Conservation (phyloP, 331 rosid genomes). For the Dryas integrifolia region DNA sequence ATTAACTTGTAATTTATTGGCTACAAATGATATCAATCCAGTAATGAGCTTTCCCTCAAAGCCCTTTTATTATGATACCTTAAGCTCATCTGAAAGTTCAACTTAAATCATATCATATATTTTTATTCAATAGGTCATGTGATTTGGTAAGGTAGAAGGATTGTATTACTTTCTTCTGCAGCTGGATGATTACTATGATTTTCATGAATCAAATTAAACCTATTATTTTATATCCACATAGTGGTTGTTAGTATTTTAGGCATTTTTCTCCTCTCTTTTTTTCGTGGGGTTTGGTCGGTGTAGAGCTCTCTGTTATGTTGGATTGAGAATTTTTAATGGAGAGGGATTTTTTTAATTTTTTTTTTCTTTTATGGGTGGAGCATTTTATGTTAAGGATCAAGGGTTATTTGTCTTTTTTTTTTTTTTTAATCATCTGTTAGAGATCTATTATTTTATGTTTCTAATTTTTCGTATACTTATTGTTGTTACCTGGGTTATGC, state of each 20-base stretch:
- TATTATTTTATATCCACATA: not conserved
- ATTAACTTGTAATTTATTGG: conserved; percentile 4
- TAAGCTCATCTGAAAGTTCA: not conserved
- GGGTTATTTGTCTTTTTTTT: not conserved
- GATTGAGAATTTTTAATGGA: not conserved
- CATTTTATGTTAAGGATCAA: not conserved
- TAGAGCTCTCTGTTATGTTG: not conserved
- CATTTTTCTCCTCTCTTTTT: not conserved
- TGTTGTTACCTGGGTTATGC: not conserved
- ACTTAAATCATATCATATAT: not conserved
- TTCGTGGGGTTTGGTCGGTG: not conserved
- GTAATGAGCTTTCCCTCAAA: not conserved
- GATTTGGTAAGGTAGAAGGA: not conserved
- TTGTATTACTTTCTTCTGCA: not conserved
- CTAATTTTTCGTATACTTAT: not conserved
- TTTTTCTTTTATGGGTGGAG: no score
- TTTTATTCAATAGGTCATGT: not conserved
- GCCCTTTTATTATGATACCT: not conserved
- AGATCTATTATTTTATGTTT: not conserved
- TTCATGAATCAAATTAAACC: not conserved
- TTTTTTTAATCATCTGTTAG: not conserved
- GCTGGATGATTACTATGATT: not conserved
- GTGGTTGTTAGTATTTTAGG: not conserved
- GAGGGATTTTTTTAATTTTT: not conserved
- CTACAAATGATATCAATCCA: conserved; percentile 1